phyloP scores from a whole-genome alignment of 139 green algal species.

The Marvania coccoides region DNA sequence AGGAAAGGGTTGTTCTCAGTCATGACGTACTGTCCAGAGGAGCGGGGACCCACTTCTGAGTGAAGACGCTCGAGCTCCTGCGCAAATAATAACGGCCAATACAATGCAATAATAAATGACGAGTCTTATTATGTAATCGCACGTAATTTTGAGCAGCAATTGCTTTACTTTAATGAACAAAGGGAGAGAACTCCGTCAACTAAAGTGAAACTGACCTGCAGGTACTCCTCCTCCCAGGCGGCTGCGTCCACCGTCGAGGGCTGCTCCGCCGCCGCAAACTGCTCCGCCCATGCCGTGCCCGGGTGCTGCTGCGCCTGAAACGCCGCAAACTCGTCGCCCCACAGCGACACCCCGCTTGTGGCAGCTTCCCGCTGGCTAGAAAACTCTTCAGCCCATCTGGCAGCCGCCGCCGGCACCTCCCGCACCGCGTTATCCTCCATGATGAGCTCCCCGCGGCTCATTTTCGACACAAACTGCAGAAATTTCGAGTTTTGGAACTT shows the following conservation, averaged over 20 bases:
- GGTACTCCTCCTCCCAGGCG: constrained; percentile 36
- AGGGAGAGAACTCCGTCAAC: too few species aligned
- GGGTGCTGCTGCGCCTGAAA: constrained; percentile 18
- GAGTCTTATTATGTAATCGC: too few species aligned
- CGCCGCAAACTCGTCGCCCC: constrained; percentile 43
- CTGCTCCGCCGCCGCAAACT: constrained; percentile 17
- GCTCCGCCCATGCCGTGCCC: constrained; percentile 15
- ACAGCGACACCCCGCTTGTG: constrained; percentile 5
- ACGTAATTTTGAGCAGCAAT: too few species aligned
- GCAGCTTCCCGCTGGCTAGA: not conserved
- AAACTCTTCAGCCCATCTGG: constrained; percentile 48
- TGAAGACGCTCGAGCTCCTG: not conserved
- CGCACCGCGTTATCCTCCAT: constrained; percentile 74
- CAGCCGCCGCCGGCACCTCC: constrained; percentile 31
- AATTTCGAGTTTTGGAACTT: constrained; percentile 89
- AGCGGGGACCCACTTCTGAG: not conserved
- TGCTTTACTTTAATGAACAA: too few species aligned
- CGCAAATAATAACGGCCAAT: too few species aligned
- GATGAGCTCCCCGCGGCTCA: constrained; percentile 80
- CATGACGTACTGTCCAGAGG: constrained; percentile 68
- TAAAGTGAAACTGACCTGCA: too few species aligned
- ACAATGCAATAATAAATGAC: too few species aligned
- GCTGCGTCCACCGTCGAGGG: not conserved
- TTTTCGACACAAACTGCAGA: constrained; percentile 92
- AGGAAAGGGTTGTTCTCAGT: constrained; percentile 81